These are phyloP conservation scores for Plectosphaerella cucumerina DNA, from an alignment of 2,329 filamentous ascomycete species.

Conservation along the genomic window DNA sequence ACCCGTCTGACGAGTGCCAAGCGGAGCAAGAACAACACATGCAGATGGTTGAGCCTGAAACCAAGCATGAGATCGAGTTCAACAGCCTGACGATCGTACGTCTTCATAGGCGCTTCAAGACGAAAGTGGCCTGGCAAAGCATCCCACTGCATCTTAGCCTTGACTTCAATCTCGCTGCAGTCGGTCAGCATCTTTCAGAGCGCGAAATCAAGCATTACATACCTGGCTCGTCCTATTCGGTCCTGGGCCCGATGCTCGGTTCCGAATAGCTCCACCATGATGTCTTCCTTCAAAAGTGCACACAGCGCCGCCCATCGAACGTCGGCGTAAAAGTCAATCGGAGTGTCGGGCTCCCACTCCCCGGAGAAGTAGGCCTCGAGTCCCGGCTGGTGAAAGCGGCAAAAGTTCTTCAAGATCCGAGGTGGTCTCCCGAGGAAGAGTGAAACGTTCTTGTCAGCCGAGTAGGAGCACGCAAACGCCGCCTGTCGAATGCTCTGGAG, in stretches of 20 bases:
- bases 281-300: conserved; percentile 7
- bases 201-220: not conserved
- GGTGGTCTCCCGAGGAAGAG: conserved; percentile 47
- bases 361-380: not conserved
- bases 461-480: conserved; percentile 37
- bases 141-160: conserved; percentile 4
- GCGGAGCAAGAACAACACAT: conserved; percentile 6
- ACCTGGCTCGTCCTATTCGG: conserved; percentile 4
- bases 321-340: conserved; percentile 8
- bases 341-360: conserved; percentile 4
- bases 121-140: conserved; percentile 6
- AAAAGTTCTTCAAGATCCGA: conserved; percentile 37
- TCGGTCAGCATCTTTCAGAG: not conserved
- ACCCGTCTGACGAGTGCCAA: conserved; percentile 2
- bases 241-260: conserved; percentile 1
- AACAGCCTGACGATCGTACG: conserved; percentile 1
- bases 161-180: conserved; percentile 2
- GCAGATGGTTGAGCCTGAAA: conserved; percentile 5
- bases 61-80: conserved; percentile 6
- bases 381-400: conserved; percentile 23
- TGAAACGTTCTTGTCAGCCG: conserved; percentile 41
- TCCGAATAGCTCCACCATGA: conserved; percentile 4
- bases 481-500: conserved; percentile 32
- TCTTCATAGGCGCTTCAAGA: conserved; percentile 6
- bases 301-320: conserved; percentile 7